Conservation (phyloP, 1,139 yeast genomes). For the Pichia sp. region DNA sequence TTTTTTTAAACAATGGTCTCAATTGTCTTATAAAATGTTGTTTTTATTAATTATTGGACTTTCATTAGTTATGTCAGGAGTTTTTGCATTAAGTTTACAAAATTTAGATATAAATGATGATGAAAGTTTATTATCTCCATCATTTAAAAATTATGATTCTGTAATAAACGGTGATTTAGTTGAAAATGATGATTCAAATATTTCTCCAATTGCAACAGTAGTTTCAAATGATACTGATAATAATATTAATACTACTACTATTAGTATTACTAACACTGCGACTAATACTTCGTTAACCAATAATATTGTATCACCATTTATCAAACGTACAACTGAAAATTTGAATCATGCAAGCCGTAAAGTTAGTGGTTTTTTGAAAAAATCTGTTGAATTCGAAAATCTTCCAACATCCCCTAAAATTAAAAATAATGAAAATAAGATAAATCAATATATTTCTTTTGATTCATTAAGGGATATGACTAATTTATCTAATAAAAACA, state of each 20-base stretch:
- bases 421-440: slow-evolving; percentile 9
- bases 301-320: slow-evolving; percentile 20
- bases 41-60: slow-evolving; percentile 47
- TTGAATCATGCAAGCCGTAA: slow-evolving; percentile 23
- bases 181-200: no score
- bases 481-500: slow-evolving; percentile 5
- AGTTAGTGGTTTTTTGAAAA: slow-evolving; percentile 23
- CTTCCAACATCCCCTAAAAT: background rate
- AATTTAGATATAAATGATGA: background rate
- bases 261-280: slow-evolving; percentile 7
- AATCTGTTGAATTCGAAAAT: slow-evolving; percentile 19
- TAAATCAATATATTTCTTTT: slow-evolving; percentile 35
- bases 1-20: slow-evolving; percentile 49
- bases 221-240: no score
- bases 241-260: no score
- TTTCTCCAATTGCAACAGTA: no score
- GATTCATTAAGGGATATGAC: slow-evolving; percentile 28
- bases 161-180: background rate
- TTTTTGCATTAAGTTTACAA: slow-evolving; percentile 45
- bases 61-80: slow-evolving; percentile 44
- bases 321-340: slow-evolving; percentile 22
- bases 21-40: slow-evolving; percentile 35
- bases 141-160: no score
- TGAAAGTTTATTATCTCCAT: no score
- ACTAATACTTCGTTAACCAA: slow-evolving; percentile 3